Conservation (phyloP, 768 basidiomycete genomes). For the Tubosaeta sp. region DNA sequence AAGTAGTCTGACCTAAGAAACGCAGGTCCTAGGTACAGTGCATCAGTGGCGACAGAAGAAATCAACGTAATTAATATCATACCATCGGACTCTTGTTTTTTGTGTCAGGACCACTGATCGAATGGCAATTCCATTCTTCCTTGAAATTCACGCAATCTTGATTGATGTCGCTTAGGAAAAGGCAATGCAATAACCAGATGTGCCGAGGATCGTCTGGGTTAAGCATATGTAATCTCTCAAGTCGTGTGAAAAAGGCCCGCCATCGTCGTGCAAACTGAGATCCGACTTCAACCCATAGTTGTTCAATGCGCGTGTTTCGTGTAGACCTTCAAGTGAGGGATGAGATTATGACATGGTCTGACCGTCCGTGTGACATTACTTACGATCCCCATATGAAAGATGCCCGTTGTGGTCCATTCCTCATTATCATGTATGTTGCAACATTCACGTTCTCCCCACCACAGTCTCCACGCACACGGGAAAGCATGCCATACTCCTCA, state of each 20-base stretch:
- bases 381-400: slow-evolving; percentile 29
- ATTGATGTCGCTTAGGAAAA: background rate
- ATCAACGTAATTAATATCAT: too few relatives aligned
- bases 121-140: background rate
- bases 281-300: slow-evolving; percentile 42
- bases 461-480: slow-evolving; percentile 25
- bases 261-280: slow-evolving; percentile 36
- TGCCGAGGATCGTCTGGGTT: background rate
- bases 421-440: slow-evolving; percentile 21
- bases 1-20: background rate
- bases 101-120: background rate
- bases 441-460: slow-evolving; percentile 30
- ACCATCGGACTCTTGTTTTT: background rate
- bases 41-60: too few relatives aligned
- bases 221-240: background rate
- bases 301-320: slow-evolving; percentile 42
- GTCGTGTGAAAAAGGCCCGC: slow-evolving; percentile 38
- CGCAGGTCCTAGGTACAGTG: background rate
- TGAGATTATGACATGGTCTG: too few relatives aligned
- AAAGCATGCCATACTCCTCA: slow-evolving; percentile 19
- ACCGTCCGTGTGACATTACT: background rate
- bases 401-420: slow-evolving; percentile 18
- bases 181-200: background rate
- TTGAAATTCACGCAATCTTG: background rate
- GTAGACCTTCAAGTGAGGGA: too few relatives aligned